These are phyloP conservation scores for Passalora sequoiae DNA, from an alignment of 2,329 filamentous ascomycete genomes.

Conservation along the genomic window DNA sequence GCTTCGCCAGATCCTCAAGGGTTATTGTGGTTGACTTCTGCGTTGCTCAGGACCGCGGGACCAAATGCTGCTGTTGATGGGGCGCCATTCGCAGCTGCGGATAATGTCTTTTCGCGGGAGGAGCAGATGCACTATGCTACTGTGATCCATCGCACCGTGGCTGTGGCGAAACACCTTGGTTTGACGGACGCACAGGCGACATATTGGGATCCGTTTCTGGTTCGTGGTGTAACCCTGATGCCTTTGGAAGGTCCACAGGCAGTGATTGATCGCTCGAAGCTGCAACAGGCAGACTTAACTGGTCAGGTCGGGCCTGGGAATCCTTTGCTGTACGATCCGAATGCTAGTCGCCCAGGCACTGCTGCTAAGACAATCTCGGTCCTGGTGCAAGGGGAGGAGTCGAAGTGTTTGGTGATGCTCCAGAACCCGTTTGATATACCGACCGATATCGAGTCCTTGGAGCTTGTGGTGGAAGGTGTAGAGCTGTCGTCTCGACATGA, in stretches of 20 bases:
- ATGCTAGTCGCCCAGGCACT: constrained; percentile 61
- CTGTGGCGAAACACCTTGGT: constrained; percentile 70
- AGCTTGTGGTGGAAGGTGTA: constrained; percentile 67
- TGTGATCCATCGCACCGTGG: constrained; percentile 79
- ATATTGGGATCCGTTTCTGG: constrained; percentile 95
- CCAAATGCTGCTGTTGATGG: constrained; percentile 41
- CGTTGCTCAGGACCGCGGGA: constrained; percentile 76
- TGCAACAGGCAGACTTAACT: constrained; percentile 13
- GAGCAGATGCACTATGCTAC: constrained; percentile 80
- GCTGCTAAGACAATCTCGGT: constrained; percentile 54
- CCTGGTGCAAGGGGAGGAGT: constrained; percentile 72
- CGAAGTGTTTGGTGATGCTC: constrained; percentile 73
- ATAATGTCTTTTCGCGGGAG: constrained; percentile 46
- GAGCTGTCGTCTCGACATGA: constrained; percentile 63
- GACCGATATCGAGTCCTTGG: constrained; percentile 77
- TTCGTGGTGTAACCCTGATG: constrained; percentile 72
- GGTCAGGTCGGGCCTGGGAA: constrained; percentile 43
- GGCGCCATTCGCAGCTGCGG: neutral
- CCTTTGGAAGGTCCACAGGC: constrained; percentile 15
- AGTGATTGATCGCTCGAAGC: constrained; percentile 22
- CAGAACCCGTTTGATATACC: constrained; percentile 96
- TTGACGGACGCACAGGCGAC: constrained; percentile 66
- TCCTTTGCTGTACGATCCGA: constrained; percentile 94
- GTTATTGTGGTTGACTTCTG: constrained; percentile 79
- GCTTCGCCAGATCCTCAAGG: constrained; percentile 87